phyloP scores from a whole-genome alignment of 1,139 yeast species.

The Scheffersomyces parashehatae region DNA sequence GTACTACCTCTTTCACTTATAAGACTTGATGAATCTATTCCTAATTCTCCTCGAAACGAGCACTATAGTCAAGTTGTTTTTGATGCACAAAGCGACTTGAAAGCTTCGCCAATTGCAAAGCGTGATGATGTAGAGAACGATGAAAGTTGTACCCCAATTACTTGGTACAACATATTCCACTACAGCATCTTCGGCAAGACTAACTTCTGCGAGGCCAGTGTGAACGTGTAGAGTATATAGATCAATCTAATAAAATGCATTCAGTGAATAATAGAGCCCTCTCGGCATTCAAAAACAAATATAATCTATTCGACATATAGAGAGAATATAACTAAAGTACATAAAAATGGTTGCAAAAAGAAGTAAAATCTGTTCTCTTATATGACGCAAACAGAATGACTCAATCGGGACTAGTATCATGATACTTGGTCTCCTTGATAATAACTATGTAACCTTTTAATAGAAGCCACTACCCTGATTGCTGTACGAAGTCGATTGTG shows the following conservation, averaged over 20 bases:
- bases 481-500: conserved; percentile 2
- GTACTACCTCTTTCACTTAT: neutral
- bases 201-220: conserved; percentile 31
- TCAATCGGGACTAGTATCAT: no score
- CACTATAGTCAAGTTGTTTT: conserved; percentile 1
- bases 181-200: conserved; percentile 51
- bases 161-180: conserved; percentile 51
- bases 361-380: no score
- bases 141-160: conserved; percentile 43
- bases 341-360: no score
- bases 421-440: no score
- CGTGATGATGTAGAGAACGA: conserved; percentile 3
- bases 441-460: no score
- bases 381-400: no score
- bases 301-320: neutral
- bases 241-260: no score
- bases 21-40: neutral
- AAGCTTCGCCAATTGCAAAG: neutral
- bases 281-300: neutral
- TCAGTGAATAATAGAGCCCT: neutral
- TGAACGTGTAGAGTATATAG: no score
- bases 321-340: neutral
- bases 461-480: neutral
- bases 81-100: neutral
- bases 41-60: neutral